phyloP scores from a whole-genome alignment of 495 filamentous ascomycete genomes.

The Aspergillus bertholletiae region DNA sequence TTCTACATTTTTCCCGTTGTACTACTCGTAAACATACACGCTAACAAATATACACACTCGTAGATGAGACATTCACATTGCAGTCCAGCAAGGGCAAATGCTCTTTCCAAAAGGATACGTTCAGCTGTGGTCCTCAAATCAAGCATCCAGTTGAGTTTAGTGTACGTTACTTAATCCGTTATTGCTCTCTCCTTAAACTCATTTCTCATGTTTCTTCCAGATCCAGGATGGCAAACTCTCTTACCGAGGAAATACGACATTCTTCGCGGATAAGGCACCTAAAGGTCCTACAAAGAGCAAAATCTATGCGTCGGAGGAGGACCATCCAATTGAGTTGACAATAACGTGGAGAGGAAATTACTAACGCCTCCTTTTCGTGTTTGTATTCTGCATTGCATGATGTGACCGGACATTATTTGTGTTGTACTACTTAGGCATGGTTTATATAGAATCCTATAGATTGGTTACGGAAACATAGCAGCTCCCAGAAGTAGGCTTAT shows the following conservation, averaged over 20 bases:
- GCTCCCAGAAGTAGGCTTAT: no score
- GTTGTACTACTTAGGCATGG: neutral
- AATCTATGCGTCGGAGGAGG: slow-evolving; percentile 31
- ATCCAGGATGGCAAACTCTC: slow-evolving; percentile 41
- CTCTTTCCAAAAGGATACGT: slow-evolving; percentile 40
- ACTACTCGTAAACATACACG: neutral
- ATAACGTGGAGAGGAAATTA: slow-evolving; percentile 29
- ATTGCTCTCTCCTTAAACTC: slow-evolving; percentile 6
- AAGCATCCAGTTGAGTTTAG: slow-evolving; percentile 41
- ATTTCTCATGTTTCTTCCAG: slow-evolving; percentile 14
- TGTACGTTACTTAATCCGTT: slow-evolving; percentile 25
- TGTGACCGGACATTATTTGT: neutral
- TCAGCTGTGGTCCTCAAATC: slow-evolving; percentile 50
- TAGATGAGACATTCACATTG: slow-evolving; percentile 55
- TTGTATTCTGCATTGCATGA: neutral
- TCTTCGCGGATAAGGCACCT: slow-evolving; percentile 57
- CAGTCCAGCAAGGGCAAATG: slow-evolving; percentile 59
- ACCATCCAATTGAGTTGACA: slow-evolving; percentile 36
- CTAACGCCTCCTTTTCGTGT: neutral
- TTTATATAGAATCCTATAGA: neutral
- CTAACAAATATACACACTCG: no score
- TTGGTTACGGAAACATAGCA: neutral
- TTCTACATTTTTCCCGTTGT: neutral
- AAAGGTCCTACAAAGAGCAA: slow-evolving; percentile 43
- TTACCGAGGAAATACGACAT: slow-evolving; percentile 48